phyloP scores from a whole-genome alignment of 345 rosid genomes.

The Camelina laxa region DNA sequence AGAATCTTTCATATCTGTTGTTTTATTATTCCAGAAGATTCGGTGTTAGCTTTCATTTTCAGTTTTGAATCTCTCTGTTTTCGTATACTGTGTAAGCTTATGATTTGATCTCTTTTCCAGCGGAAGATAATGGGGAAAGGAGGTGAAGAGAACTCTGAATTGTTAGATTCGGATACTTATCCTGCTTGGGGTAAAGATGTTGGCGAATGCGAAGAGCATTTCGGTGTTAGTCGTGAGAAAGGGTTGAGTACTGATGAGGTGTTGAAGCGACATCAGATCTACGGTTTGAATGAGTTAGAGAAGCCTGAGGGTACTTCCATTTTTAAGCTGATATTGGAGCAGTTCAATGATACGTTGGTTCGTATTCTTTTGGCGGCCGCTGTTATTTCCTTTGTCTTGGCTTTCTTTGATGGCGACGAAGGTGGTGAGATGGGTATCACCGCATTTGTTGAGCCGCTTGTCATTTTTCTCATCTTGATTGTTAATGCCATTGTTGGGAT shows the following conservation, averaged over 20 bases:
- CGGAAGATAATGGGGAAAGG: slow-evolving; percentile 70
- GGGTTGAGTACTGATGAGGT: slow-evolving; percentile 69
- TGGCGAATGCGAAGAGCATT: slow-evolving; percentile 64
- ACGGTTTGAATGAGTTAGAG: slow-evolving; percentile 83
- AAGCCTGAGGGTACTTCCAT: slow-evolving; percentile 75
- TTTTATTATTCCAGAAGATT: background rate
- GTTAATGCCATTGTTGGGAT: slow-evolving; percentile 81
- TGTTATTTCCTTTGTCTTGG: slow-evolving; percentile 73
- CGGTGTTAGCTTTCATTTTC: slow-evolving; percentile 1
- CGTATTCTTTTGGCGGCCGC: slow-evolving; percentile 86
- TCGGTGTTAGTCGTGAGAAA: slow-evolving; percentile 45
- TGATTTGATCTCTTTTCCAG: slow-evolving; percentile 16
- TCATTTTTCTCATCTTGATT: slow-evolving; percentile 84
- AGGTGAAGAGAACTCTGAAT: slow-evolving; percentile 48
- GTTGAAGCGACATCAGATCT: slow-evolving; percentile 52
- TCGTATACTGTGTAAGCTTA: background rate
- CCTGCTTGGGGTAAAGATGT: slow-evolving; percentile 80
- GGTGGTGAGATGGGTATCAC: slow-evolving; percentile 91
- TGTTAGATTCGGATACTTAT: slow-evolving; percentile 41
- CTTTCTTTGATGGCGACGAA: slow-evolving; percentile 85
- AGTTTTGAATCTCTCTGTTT: background rate
- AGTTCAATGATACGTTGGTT: slow-evolving; percentile 83
- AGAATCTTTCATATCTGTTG: slow-evolving; percentile 16
- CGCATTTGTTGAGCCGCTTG: slow-evolving; percentile 93
- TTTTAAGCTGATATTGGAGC: slow-evolving; percentile 70